Percentiles rank a stretch among this genome's conserved stretches.
Evolutionary conservation across 2,329 filamentous ascomycete species (phyloP).

Genomic region (Aquanectria penicillioides): DNA sequence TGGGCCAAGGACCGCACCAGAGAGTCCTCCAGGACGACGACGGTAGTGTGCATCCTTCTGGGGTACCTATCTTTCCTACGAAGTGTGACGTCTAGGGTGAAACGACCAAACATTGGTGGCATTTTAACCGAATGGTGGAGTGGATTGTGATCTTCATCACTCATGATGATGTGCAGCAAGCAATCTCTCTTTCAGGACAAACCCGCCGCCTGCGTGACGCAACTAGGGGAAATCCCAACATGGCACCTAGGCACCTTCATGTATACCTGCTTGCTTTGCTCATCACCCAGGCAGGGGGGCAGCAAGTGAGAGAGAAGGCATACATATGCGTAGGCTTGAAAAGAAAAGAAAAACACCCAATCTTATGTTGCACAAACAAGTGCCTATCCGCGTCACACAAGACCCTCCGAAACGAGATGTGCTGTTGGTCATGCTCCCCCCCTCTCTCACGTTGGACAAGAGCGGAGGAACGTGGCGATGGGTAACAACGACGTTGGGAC

Average conservation of each 20-base stretch:
- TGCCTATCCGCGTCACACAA: constrained; percentile 23
- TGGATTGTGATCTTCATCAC: constrained; percentile 30
- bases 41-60: background rate
- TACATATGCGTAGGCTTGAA: too few relatives aligned
- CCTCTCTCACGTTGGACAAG: constrained; percentile 26
- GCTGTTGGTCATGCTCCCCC: constrained; percentile 12
- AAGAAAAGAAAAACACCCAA: too few relatives aligned
- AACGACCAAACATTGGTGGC: constrained; percentile 1
- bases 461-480: constrained; percentile 24
- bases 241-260: background rate
- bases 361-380: constrained; percentile 18
- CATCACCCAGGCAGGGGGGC: too few relatives aligned
- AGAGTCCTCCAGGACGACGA: background rate
- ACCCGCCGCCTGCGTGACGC: constrained; percentile 11
- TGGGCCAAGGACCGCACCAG: background rate
- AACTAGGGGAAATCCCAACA: constrained; percentile 10
- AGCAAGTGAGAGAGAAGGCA: too few relatives aligned
- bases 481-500: constrained; percentile 29
- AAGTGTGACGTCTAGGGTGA: constrained; percentile 15
- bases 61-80: background rate
- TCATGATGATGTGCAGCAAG: constrained; percentile 20
- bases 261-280: too few relatives aligned
- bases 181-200: constrained; percentile 23
- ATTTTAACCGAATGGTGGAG: constrained; percentile 19
- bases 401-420: constrained; percentile 25